Evolutionary conservation across 257 asterid genomes (phyloP).

Genomic region (Nicotiana obtusifolia): DNA sequence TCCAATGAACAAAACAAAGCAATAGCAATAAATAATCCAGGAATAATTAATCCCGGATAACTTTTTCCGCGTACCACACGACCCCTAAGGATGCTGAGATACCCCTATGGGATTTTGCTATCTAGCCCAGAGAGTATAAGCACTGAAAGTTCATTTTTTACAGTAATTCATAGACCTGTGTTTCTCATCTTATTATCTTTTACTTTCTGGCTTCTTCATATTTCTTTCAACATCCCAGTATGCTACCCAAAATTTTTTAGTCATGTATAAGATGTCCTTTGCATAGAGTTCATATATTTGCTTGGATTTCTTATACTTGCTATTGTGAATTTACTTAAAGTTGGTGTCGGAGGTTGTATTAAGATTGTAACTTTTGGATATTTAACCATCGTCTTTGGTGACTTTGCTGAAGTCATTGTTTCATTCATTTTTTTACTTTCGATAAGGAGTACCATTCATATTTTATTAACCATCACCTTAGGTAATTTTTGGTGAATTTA

Average conservation of each 20-base stretch:
- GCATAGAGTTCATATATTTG: not conserved
- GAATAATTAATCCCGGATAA: too few relatives aligned
- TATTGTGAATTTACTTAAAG: not conserved
- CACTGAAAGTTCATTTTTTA: too few relatives aligned
- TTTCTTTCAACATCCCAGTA: not conserved
- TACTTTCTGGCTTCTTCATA: not conserved
- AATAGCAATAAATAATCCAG: too few relatives aligned
- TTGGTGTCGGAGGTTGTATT: not conserved
- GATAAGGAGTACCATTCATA: not conserved
- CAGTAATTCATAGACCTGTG: too few relatives aligned
- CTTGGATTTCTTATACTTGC: not conserved
- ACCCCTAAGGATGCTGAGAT: too few relatives aligned
- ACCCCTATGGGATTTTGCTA: too few relatives aligned
- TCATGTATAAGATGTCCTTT: not conserved
- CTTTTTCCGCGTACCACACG: too few relatives aligned
- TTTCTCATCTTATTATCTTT: too few relatives aligned
- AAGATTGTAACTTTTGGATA: not conserved
- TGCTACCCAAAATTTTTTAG: not conserved
- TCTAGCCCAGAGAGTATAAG: too few relatives aligned
- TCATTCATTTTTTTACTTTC: not conserved
- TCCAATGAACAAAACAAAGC: too few relatives aligned
- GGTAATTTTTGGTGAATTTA: not conserved
- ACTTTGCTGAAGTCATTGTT: too few relatives aligned
- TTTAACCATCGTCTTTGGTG: not conserved
- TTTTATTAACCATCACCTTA: not conserved